Conservation (phyloP, 352 stramenopile genomes). For the Phytophthora vignae region DNA sequence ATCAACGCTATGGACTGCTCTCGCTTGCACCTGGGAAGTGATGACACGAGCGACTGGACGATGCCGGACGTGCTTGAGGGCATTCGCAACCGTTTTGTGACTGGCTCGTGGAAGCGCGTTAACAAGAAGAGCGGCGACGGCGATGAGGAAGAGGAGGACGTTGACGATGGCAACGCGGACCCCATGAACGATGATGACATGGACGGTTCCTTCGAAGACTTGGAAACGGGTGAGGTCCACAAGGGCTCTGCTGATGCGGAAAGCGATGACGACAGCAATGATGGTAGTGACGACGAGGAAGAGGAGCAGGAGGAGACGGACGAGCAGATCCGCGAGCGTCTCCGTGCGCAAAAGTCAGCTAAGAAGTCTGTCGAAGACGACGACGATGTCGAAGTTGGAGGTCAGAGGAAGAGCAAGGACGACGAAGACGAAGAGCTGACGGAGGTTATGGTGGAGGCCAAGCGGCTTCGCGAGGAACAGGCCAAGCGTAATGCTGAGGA, state of each 20-base stretch:
- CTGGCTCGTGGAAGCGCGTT: slow-evolving; percentile 93
- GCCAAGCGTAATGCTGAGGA: slow-evolving; percentile 92
- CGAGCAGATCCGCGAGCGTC: slow-evolving; percentile 82
- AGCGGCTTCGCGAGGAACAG: slow-evolving; percentile 84
- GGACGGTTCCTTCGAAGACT: slow-evolving; percentile 98
- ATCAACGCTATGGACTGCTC: slow-evolving; percentile 85
- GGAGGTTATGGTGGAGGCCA: slow-evolving; percentile 87
- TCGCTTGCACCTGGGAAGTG: slow-evolving; percentile 71
- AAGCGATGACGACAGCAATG: slow-evolving; percentile 36
- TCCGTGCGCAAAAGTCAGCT: slow-evolving; percentile 91
- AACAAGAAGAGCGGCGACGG: slow-evolving; percentile 60
- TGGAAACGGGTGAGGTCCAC: slow-evolving; percentile 94
- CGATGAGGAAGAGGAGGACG: slow-evolving; percentile 54
- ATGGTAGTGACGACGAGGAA: slow-evolving; percentile 42
- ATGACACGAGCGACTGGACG: slow-evolving; percentile 83
- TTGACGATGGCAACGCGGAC: slow-evolving; percentile 49
- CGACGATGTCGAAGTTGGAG: slow-evolving; percentile 52
- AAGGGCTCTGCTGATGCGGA: slow-evolving; percentile 40
- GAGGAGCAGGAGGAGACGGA: slow-evolving; percentile 70
- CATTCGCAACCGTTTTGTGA: slow-evolving; percentile 96
- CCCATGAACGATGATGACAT: slow-evolving; percentile 89
- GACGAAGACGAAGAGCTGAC: slow-evolving; percentile 90
- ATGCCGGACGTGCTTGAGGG: slow-evolving; percentile 78
- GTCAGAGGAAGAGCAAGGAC: slow-evolving; percentile 49
- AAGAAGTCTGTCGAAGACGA: slow-evolving; percentile 89